Base-by-base conservation (phyloP, 1,284 basidiomycete genomes). In the Ustilago curta region DNA sequence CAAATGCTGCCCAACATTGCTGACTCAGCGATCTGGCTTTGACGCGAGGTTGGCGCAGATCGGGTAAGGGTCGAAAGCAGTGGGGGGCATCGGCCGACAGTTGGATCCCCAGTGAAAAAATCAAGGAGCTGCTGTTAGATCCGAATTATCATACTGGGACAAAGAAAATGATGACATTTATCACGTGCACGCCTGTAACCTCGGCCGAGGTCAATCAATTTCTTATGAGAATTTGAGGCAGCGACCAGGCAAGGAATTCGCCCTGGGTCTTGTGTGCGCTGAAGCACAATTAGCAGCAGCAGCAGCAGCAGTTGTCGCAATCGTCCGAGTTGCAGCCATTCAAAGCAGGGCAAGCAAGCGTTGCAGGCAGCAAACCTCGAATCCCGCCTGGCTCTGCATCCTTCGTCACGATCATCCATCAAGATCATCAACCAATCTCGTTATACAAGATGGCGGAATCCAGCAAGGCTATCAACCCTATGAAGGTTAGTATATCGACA, bases 391-490 rank as follows among this genome's bases (percentile, higher is more conserved):
- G 45, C 60, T 40, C 39, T 43, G 55, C 63, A 21, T 37, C 52
- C 62, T 70, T 70, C 62, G 71, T 74, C 71, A 74, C 71, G 71
- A 74, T 74, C 71, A 70, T 69, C 71, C 65, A 73, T 65, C 70
- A 73, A 68, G 70, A 73, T 73, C 70, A 64, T 52, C 70, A 63
- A 49, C 63, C 19, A 29, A 35, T 25, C 32, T 23, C 40, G 39
- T 43, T 60, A 65, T 50, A 69, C 71, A 74, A 74, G 62, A 82
- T 82, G 80, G 80, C 80, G 72, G 80, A 82, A 75, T 82, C 80
- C 49, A 78, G 79, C 77, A 82, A 82, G 79, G 79, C 80, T 65
- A 81, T 82, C 62, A 82, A 82, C 79, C 80, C 80, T 59, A 82
- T 82, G 80, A 82, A 79, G 77, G 80, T 82, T 73, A 53, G 80